phyloP scores from a whole-genome alignment of 2,329 filamentous ascomycete genomes.

The Paecilomyces formosus region DNA sequence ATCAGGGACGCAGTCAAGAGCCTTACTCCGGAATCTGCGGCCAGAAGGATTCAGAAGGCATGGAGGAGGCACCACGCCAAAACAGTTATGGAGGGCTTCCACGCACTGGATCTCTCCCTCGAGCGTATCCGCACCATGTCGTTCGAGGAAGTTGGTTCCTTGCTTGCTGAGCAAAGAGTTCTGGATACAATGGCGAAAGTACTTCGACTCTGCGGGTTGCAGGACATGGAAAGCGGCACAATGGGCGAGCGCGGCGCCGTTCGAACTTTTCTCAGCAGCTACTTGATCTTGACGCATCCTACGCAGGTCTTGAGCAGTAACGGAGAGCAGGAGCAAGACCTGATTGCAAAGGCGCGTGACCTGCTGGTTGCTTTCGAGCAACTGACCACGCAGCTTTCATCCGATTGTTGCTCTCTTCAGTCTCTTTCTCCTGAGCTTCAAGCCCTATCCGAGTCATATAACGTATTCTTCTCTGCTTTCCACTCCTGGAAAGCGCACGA shows the following conservation, averaged over 20 bases:
- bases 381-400: slow-evolving; percentile 42
- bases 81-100: slow-evolving; percentile 44
- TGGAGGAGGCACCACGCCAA: slow-evolving; percentile 48
- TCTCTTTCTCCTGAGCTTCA: slow-evolving; percentile 42
- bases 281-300: slow-evolving; percentile 56
- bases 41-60: slow-evolving; percentile 49
- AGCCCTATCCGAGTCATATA: slow-evolving; percentile 48
- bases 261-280: slow-evolving; percentile 57
- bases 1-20: slow-evolving; percentile 23
- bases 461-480: slow-evolving; percentile 55
- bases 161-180: slow-evolving; percentile 49
- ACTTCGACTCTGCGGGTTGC: slow-evolving; percentile 49
- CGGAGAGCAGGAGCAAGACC: slow-evolving; percentile 55
- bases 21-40: slow-evolving; percentile 47
- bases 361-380: slow-evolving; percentile 51
- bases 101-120: slow-evolving; percentile 45
- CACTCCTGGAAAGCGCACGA: slow-evolving; percentile 60
- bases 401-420: slow-evolving; percentile 27
- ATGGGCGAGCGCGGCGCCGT: slow-evolving; percentile 45
- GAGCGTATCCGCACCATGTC: slow-evolving; percentile 43
- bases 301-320: slow-evolving; percentile 53
- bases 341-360: slow-evolving; percentile 54
- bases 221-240: slow-evolving; percentile 43
- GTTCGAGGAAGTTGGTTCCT: slow-evolving; percentile 52
- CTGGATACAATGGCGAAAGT: slow-evolving; percentile 47